Evolutionary conservation across 495 filamentous ascomycete species (phyloP).

Genomic region (Collariella sp.): DNA sequence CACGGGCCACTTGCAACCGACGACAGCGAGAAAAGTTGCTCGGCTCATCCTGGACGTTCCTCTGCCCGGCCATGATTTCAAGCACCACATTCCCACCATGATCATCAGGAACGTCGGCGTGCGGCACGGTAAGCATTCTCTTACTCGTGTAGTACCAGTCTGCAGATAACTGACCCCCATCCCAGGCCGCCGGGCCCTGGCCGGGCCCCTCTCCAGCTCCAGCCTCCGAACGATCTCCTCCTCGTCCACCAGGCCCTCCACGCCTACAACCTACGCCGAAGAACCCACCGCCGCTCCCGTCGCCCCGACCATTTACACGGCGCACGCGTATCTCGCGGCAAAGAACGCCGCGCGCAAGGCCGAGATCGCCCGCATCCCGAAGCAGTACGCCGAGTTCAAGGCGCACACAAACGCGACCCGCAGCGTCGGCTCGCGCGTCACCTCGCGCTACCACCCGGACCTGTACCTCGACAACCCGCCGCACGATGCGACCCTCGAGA

Average conservation of each 20-base stretch:
- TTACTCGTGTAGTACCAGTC: no score
- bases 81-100: slow-evolving; percentile 28
- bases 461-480: slow-evolving; percentile 63
- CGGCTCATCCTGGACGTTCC: slow-evolving; percentile 5
- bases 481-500: slow-evolving; percentile 75
- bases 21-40: slow-evolving; percentile 24
- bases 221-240: slow-evolving; percentile 30
- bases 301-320: slow-evolving; percentile 10
- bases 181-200: slow-evolving; percentile 41
- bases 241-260: slow-evolving; percentile 4
- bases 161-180: slow-evolving; percentile 14
- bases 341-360: slow-evolving; percentile 4
- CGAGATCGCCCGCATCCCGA: slow-evolving; percentile 27
- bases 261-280: slow-evolving; percentile 6
- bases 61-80: slow-evolving; percentile 8
- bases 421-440: slow-evolving; percentile 46
- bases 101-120: slow-evolving; percentile 44
- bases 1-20: slow-evolving; percentile 19
- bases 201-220: slow-evolving; percentile 31
- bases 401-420: slow-evolving; percentile 25
- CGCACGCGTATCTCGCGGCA: slow-evolving; percentile 4
- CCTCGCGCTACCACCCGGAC: slow-evolving; percentile 58
- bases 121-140: slow-evolving; percentile 36
- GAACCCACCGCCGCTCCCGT: not conserved
- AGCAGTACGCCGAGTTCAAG: slow-evolving; percentile 18